Evolutionary conservation across 2,329 filamentous ascomycete genomes (phyloP), one percentile per base, ranked within the genome.

Genomic region (Talaromyces sp.): DNA sequence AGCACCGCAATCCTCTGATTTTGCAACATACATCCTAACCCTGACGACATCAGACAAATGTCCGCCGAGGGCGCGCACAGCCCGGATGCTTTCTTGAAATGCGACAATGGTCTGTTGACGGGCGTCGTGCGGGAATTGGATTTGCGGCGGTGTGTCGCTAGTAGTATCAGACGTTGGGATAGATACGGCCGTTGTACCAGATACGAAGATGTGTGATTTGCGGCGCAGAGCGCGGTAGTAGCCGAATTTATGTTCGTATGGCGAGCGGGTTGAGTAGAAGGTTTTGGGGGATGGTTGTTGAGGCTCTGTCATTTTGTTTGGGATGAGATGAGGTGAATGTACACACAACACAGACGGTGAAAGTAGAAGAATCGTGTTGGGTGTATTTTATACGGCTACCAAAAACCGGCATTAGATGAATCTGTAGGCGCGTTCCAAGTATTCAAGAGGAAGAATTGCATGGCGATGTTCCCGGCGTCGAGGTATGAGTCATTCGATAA

Each of bases 131-230:
- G 50, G 50, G 50, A 30, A 53, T 18, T 53, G 50, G 27, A 53
- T 53, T 31, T 53, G 50, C 10, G 50, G 50, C n/a, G 50, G 50
- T n/a, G 6, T 10, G 27, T 53, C 3, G 50, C 30, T 14, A 23
- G 7, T 51, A 1, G 16, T 5, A 5, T 31, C 50, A 31, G 50
- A 53, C 4, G 14, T 16, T n/a, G 27, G 30, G 50, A 53, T 31
- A n/a, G 50, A 28, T 28, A 53, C n/a, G 16, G 54, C 31, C 6
- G 54, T 36, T 40, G 54, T 36, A 14, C 54, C 54, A 12, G 54
- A 56, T 23, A 56, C 54, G 8, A 56, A 56, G 12, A 56, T 56
- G 18, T 56, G 31, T 40, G 54, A 44, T 34, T 56, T 56, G 36
- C 54, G 36, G 54, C 54, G 31, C n/a, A 56, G 27, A 27, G 12